These are phyloP conservation scores for Carex pumila DNA, from an alignment of 176 grass and related monocot species.

Conservation along the genomic window DNA sequence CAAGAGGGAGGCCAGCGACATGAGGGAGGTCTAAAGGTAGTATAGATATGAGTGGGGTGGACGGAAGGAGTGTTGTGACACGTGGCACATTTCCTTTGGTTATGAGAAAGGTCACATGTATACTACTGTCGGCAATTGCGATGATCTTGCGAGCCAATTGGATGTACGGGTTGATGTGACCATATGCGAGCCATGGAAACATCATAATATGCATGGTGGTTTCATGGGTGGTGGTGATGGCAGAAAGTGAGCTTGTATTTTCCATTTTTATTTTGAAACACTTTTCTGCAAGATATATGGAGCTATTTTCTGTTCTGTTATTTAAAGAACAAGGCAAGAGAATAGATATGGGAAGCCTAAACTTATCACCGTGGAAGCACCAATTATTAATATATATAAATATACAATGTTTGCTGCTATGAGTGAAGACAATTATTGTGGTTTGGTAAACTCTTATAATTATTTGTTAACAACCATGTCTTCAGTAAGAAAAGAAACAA, in stretches of 20 bases:
- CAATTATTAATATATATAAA: too few relatives aligned
- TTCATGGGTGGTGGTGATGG: too few relatives aligned
- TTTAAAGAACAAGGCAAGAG: too few relatives aligned
- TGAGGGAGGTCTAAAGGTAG: constrained; percentile 19
- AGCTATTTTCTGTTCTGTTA: too few relatives aligned
- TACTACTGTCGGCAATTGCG: background rate
- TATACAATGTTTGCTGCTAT: too few relatives aligned
- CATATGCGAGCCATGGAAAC: constrained; percentile 25
- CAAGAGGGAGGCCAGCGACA: constrained; percentile 30
- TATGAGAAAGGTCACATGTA: constrained; percentile 35
- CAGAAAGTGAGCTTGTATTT: background rate
- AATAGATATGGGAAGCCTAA: too few relatives aligned
- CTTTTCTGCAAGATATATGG: too few relatives aligned
- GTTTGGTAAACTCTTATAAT: too few relatives aligned
- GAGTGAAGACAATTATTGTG: too few relatives aligned
- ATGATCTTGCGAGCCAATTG: constrained; percentile 39
- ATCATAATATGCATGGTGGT: background rate
- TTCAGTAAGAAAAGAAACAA: too few relatives aligned
- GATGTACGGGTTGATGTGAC: constrained; percentile 40
- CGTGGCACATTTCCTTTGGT: constrained; percentile 25
- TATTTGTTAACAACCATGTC: too few relatives aligned
- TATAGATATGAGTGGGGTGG: background rate
- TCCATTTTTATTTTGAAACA: background rate
- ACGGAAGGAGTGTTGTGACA: constrained; percentile 26
- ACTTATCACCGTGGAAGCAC: too few relatives aligned